phyloP scores from a whole-genome alignment of 345 rosid species.

The Eucalyptus cladocalyx region DNA sequence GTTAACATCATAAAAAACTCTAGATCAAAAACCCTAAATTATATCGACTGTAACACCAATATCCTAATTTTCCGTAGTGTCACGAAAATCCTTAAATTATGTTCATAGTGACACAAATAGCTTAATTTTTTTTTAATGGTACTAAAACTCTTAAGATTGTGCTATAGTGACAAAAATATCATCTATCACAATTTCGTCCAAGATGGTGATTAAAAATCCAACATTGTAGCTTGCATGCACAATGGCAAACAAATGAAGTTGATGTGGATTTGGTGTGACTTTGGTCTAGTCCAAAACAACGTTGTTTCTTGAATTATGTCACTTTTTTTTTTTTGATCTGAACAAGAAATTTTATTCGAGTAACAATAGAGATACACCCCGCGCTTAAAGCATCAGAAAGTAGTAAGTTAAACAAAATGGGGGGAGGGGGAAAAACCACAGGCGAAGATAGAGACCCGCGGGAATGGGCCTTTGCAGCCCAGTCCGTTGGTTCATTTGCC shows the following conservation, averaged over 20 bases:
- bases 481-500: too few species aligned
- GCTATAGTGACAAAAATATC: not conserved
- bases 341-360: too few species aligned
- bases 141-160: not conserved
- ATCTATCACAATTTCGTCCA: rapidly evolving
- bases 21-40: rapidly evolving
- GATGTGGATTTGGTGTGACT: rapidly evolving
- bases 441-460: too few species aligned
- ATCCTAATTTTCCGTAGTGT: not conserved
- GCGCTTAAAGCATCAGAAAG: too few species aligned
- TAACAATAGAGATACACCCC: too few species aligned
- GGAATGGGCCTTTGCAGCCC: too few species aligned
- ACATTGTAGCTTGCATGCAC: not conserved
- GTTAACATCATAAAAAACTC: rapidly evolving
- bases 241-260: rapidly evolving
- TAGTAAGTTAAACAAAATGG: too few species aligned
- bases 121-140: not conserved
- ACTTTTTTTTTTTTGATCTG: too few species aligned
- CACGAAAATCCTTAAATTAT: not conserved
- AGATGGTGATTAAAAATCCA: rapidly evolving
- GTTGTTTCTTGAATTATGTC: not conserved
- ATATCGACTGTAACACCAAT: not conserved
- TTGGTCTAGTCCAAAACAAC: rapidly evolving
- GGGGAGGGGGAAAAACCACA: too few species aligned
- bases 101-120: not conserved